Base-by-base conservation (phyloP, 495 filamentous ascomycete genomes). In the Lepraria neglecta region DNA sequence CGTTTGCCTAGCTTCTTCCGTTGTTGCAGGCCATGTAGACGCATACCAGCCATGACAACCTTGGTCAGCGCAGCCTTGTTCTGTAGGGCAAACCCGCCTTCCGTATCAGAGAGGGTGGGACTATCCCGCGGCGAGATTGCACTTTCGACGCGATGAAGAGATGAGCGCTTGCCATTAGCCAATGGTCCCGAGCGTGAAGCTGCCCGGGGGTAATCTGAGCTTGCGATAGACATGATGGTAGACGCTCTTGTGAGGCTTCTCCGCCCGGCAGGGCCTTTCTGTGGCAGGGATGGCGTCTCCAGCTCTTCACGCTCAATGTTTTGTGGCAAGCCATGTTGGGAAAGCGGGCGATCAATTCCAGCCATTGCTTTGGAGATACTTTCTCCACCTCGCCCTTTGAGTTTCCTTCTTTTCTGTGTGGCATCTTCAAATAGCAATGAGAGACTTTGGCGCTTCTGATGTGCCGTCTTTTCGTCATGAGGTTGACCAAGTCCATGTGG, bases 1-100 rank as follows among this genome's bases (percentile, higher is more conserved):
- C 27, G 40, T 44, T 60, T 68, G 21, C 11, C 17, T 12, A 44
- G n/a, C 61, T 65, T 71, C 59, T 72, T 76, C 24, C 62, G 68
- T 47, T 82, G 81, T 61, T 83, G 77, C 45, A 82, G 77, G 7
- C 84, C 84, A 64, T 85, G 80, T 11, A 87, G 69, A 0, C 84
- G 81, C 84, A 87, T 86, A 59, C 79, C 84, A 5, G 84, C 82
- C 72, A 87, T 76, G 15, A 80, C 70, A 5, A 76, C 66, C 9
- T 76, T 71, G 3, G 75, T 76, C 1, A 80, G 47, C 11, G 73
- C 63, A 24, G 74, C 71, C 61, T 78, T 80, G 67, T 80, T 80
- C 58, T 72, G 64, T 9, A 59, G 67, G 43, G 78, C 71, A 46
- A 78, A 76, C 10, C 69, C 73, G 61, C 72, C 78, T 57, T 72